Conservation (phyloP, 2,329 filamentous ascomycete species). For the Beauveria sp. region DNA sequence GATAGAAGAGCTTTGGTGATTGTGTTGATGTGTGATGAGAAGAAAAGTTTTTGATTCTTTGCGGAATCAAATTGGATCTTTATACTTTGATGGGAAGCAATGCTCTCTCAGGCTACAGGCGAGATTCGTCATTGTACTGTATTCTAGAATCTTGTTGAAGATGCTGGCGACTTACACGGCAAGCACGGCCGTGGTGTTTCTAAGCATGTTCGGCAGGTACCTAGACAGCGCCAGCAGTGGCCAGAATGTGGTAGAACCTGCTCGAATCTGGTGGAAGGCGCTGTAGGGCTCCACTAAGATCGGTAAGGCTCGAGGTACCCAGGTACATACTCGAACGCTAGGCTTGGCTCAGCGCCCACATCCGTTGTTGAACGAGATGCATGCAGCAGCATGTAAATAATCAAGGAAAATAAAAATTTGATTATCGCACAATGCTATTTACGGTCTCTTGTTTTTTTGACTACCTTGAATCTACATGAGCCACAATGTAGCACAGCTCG, state of each 20-base stretch:
- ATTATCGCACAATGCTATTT: background rate
- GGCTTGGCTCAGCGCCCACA: background rate
- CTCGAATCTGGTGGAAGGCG: constrained; percentile 16
- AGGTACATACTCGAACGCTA: background rate
- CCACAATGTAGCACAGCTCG: background rate
- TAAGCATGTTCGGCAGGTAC: constrained; percentile 9
- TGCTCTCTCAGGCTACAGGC: constrained; percentile 1
- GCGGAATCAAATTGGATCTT: constrained; percentile 18
- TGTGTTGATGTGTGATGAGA: constrained; percentile 13
- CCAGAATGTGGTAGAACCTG: constrained; percentile 15
- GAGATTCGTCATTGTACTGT: constrained; percentile 3
- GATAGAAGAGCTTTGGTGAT: constrained; percentile 19
- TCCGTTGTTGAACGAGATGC: background rate
- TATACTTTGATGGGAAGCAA: constrained; percentile 20
- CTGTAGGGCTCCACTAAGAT: constrained; percentile 20
- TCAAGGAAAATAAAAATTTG: background rate
- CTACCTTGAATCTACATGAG: background rate
- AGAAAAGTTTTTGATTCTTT: constrained; percentile 12
- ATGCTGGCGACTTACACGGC: constrained; percentile 12
- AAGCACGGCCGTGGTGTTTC: constrained; percentile 11
- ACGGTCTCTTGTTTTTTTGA: background rate
- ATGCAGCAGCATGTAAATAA: too few species aligned
- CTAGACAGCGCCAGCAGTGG: constrained; percentile 11
- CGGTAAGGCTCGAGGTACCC: background rate
- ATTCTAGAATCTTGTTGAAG: constrained; percentile 13